A percentile compares a stretch with the other conserved stretches of the same genome.
Conservation (phyloP, 2,329 filamentous ascomycete genomes). For the Diaporthe sp. region DNA sequence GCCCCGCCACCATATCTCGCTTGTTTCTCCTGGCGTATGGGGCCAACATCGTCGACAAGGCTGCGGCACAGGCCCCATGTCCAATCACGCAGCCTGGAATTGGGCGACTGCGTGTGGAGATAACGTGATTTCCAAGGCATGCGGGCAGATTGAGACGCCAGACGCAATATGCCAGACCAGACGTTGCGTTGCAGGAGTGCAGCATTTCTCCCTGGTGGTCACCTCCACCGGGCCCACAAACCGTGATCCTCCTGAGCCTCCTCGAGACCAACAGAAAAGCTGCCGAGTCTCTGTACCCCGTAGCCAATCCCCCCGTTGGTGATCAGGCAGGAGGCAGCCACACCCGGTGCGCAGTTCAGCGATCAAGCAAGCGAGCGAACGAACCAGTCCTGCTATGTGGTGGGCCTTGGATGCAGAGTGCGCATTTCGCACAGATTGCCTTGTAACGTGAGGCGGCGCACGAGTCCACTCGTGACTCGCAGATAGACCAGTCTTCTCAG, state of each 20-base stretch:
- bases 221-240: not conserved
- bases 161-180: not conserved
- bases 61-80: not conserved
- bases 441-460: not conserved
- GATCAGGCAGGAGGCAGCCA: conserved; percentile 8
- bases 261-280: not conserved
- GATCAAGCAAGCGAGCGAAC: not conserved
- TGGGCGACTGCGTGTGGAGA: not conserved
- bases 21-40: not conserved
- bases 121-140: conserved; percentile 38
- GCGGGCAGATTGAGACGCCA: conserved; percentile 14
- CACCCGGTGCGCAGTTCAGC: not conserved
- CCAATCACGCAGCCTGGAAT: not conserved
- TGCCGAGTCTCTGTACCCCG: not conserved
- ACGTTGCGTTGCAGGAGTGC: not conserved
- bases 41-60: not conserved
- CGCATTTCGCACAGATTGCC: not conserved
- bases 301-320: not conserved
- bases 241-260: not conserved
- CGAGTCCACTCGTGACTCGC: not conserved
- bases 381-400: not conserved
- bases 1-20: conserved; percentile 5
- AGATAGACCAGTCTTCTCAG: not conserved
- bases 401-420: not conserved
- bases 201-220: not conserved